These are phyloP conservation scores for Lactarius pseudohatsudake DNA, from an alignment of 768 basidiomycete species.

Conservation along the genomic window DNA sequence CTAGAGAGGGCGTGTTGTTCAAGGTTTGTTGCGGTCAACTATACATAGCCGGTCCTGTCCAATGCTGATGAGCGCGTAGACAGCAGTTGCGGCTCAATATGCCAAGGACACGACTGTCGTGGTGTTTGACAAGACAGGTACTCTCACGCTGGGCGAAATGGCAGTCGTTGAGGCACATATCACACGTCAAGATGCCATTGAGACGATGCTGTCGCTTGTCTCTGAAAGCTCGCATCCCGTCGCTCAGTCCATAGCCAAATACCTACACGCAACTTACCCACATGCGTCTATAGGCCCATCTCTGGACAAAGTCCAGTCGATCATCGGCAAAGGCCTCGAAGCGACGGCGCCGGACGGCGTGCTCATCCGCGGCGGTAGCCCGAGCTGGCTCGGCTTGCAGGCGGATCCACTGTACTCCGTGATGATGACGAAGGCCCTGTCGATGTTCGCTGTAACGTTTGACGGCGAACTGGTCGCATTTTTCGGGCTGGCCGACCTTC, in stretches of 20 bases:
- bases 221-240: slow-evolving; percentile 40
- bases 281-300: slow-evolving; percentile 17
- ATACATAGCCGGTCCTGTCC: neutral
- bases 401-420: slow-evolving; percentile 36
- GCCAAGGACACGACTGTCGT: slow-evolving; percentile 42
- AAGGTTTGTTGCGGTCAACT: slow-evolving; percentile 27
- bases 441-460: slow-evolving; percentile 44
- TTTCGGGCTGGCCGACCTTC: slow-evolving; percentile 45
- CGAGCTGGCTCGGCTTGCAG: slow-evolving; percentile 37
- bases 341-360: slow-evolving; percentile 38
- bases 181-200: slow-evolving; percentile 32
- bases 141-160: slow-evolving; percentile 47
- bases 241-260: slow-evolving; percentile 36
- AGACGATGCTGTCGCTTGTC: slow-evolving; percentile 35
- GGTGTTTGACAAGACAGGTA: slow-evolving; percentile 64
- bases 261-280: slow-evolving; percentile 31
- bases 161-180: slow-evolving; percentile 40
- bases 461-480: slow-evolving; percentile 35
- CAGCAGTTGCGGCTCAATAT: slow-evolving; percentile 19
- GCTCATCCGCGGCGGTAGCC: slow-evolving; percentile 40
- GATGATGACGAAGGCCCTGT: slow-evolving; percentile 41
- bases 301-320: slow-evolving; percentile 31
- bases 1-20: slow-evolving; percentile 37
- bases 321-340: slow-evolving; percentile 41
- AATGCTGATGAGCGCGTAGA: slow-evolving; percentile 14